A percentile compares a stretch with the other conserved stretches of the same genome.
These are phyloP conservation scores for Mucuna pruriens DNA, from an alignment of 306 rosid genomes.

Conservation along the genomic window DNA sequence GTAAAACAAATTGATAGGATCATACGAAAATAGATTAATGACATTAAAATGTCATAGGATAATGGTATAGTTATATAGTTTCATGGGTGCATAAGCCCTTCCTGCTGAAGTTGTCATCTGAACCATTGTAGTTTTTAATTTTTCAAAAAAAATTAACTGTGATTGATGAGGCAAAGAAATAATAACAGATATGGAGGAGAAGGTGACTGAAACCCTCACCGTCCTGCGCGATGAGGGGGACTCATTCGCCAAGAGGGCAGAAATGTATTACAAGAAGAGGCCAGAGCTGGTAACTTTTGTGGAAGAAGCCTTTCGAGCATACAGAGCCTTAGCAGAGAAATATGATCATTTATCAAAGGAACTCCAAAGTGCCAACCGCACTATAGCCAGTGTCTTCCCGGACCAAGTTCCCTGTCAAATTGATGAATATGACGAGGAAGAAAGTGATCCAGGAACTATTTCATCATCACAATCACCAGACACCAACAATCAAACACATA, in stretches of 20 bases:
- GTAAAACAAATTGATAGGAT: not conserved
- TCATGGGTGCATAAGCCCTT: not conserved
- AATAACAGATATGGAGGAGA: constrained; percentile 90
- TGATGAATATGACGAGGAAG: constrained; percentile 62
- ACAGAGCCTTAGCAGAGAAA: constrained; percentile 80
- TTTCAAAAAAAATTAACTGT: not conserved
- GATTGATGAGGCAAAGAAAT: not conserved
- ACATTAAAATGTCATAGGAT: not conserved
- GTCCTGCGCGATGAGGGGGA: constrained; percentile 87
- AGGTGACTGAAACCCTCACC: constrained; percentile 60
- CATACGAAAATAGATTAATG: not conserved
- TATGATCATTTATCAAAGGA: constrained; percentile 83
- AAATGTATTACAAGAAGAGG: constrained; percentile 90
- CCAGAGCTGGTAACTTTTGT: constrained; percentile 76
- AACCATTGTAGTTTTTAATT: not conserved
- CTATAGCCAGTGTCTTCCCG: constrained; percentile 82
- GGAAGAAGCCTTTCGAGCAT: constrained; percentile 80
- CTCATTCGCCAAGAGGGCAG: constrained; percentile 86
- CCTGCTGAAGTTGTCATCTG: constrained; percentile 15
- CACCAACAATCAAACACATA: constrained; percentile 19
- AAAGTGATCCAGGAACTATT: constrained; percentile 41
- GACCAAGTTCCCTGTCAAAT: constrained; percentile 73
- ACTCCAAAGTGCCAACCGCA: constrained; percentile 90
- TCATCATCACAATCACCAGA: constrained; percentile 36
- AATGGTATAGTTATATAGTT: not conserved